phyloP scores from a whole-genome alignment of 2,329 filamentous ascomycete genomes.

The Coniochaeta sp. region DNA sequence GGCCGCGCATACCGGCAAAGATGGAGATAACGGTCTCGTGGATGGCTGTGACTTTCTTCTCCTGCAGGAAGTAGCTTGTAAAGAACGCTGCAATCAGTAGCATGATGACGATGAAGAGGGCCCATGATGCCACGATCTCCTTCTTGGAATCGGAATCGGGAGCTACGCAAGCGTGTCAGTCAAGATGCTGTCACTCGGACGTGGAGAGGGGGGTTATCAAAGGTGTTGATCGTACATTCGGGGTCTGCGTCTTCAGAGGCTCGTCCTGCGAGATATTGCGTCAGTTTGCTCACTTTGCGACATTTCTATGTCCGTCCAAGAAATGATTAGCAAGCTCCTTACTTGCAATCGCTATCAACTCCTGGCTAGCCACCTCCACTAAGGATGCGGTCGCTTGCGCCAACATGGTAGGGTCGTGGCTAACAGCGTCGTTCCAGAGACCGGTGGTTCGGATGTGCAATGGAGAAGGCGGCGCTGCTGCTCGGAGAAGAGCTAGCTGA shows the following conservation, averaged over 20 bases:
- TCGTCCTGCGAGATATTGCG: conserved; percentile 24
- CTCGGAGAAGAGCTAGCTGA: not conserved
- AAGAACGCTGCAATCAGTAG: conserved; percentile 92
- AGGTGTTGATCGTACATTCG: conserved; percentile 28
- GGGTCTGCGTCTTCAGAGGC: conserved; percentile 38
- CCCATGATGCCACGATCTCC: conserved; percentile 94
- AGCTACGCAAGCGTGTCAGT: conserved; percentile 26
- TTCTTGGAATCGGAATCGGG: conserved; percentile 80
- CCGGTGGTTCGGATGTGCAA: not conserved
- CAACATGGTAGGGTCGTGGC: conserved; percentile 21
- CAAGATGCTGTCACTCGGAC: not conserved
- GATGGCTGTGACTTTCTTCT: conserved; percentile 93
- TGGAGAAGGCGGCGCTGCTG: not conserved
- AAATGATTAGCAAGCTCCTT: not conserved
- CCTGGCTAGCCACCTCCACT: conserved; percentile 31
- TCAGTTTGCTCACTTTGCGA: not conserved
- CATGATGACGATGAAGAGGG: conserved; percentile 91
- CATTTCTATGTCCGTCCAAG: conserved; percentile 13
- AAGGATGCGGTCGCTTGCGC: conserved; percentile 26
- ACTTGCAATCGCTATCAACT: not conserved
- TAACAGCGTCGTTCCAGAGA: not conserved
- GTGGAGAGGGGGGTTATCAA: not conserved
- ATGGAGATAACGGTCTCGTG: conserved; percentile 98
- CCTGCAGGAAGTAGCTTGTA: conserved; percentile 93
- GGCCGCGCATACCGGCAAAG: conserved; percentile 64